A percentile compares a stretch with the other conserved stretches of the same genome.
These are phyloP conservation scores for Evernia prunastri DNA, from an alignment of 495 filamentous ascomycete genomes.

Conservation along the genomic window DNA sequence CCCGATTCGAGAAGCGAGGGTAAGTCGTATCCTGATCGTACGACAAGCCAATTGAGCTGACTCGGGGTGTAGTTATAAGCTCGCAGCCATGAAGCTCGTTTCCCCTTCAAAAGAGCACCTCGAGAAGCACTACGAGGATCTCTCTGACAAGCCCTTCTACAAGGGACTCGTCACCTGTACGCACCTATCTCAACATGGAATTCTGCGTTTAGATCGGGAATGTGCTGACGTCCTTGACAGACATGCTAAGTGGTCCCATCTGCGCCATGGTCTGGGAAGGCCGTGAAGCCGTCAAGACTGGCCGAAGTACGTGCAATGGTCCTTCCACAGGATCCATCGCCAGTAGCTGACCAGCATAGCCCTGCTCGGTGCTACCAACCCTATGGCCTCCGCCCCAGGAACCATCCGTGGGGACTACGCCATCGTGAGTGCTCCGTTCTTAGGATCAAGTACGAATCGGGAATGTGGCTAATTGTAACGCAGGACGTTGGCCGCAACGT, in stretches of 20 bases:
- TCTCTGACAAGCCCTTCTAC: slow-evolving; percentile 94
- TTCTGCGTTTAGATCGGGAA: neutral
- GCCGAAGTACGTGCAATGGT: slow-evolving; percentile 59
- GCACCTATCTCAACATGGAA: slow-evolving; percentile 13
- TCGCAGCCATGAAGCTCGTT: slow-evolving; percentile 91
- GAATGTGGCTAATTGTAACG: slow-evolving; percentile 17
- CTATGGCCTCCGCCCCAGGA: slow-evolving; percentile 82
- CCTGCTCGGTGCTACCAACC: slow-evolving; percentile 98
- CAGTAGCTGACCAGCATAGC: slow-evolving; percentile 34
- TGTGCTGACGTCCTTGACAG: slow-evolving; percentile 39
- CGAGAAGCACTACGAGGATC: slow-evolving; percentile 94
- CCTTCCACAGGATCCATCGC: neutral
- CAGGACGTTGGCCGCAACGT: slow-evolving; percentile 95
- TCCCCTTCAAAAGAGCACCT: slow-evolving; percentile 85
- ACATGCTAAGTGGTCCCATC: slow-evolving; percentile 96
- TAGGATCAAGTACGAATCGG: slow-evolving; percentile 11
- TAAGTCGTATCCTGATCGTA: slow-evolving; percentile 36
- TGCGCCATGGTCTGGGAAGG: slow-evolving; percentile 99
- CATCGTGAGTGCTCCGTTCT: slow-evolving; percentile 40
- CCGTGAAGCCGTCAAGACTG: slow-evolving; percentile 94
- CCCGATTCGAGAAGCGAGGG: slow-evolving; percentile 93
- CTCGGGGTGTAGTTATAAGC: slow-evolving; percentile 68
- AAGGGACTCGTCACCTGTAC: slow-evolving; percentile 80
- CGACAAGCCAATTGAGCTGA: slow-evolving; percentile 4
- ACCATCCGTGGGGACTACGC: slow-evolving; percentile 92